A percentile compares a stretch with the other conserved stretches of the same genome.
phyloP scores from a whole-genome alignment of 768 basidiomycete genomes.

The Boletus coccyginus region DNA sequence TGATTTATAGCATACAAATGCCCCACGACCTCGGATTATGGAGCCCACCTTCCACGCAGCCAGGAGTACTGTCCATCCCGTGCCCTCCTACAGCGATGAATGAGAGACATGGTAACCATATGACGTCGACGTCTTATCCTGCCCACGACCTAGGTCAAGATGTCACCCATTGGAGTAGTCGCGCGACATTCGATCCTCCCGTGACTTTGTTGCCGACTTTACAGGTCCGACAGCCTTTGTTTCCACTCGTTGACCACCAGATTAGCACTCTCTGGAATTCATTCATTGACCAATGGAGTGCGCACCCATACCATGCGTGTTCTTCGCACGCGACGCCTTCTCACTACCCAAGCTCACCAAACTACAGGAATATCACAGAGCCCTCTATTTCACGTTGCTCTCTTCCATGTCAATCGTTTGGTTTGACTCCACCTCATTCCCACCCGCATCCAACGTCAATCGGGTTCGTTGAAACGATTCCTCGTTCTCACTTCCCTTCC shows the following conservation, averaged over 20 bases:
- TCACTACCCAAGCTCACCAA: background rate
- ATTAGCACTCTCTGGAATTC: background rate
- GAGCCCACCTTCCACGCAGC: background rate
- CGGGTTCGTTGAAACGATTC: background rate
- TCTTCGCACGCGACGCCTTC: background rate
- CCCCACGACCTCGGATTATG: background rate
- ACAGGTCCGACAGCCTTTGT: background rate
- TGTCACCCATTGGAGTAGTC: too few relatives aligned
- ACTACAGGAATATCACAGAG: background rate
- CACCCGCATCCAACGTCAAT: background rate
- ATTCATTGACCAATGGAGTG: background rate
- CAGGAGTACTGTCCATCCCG: background rate
- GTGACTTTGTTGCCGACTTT: background rate
- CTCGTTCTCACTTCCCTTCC: background rate
- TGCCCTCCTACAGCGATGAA: too few relatives aligned
- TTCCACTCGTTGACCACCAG: background rate
- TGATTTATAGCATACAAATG: background rate
- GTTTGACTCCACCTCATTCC: background rate
- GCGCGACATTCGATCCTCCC: background rate
- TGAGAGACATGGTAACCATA: background rate
- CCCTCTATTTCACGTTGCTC: background rate
- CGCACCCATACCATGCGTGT: too few relatives aligned
- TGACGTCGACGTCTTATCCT: background rate
- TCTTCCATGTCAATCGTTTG: background rate
- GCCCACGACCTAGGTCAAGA: background rate